Percentiles rank a stretch among this genome's conserved stretches.
Conservation (phyloP, 2,329 filamentous ascomycete genomes). For the Alternaria solani region DNA sequence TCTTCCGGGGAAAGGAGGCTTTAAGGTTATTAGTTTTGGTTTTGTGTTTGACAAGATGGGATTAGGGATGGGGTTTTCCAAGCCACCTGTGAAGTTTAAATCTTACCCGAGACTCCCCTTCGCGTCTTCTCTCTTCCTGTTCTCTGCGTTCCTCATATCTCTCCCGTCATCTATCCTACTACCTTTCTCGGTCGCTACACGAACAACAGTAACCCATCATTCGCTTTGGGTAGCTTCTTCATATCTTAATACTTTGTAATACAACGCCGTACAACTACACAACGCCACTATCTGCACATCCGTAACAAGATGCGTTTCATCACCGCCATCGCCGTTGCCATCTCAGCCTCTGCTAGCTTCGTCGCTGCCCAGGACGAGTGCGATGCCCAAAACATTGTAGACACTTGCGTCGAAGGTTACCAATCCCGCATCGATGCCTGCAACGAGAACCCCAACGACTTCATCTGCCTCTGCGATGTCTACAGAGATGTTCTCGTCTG, state of each 20-base stretch:
- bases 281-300: neutral
- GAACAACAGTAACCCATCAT: neutral
- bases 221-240: conserved; percentile 2
- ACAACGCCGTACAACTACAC: neutral
- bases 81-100: neutral
- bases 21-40: conserved; percentile 4
- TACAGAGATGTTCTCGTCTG: conserved; percentile 64
- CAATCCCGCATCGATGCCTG: conserved; percentile 56
- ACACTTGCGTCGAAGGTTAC: conserved; percentile 56
- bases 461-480: conserved; percentile 66
- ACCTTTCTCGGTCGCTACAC: conserved; percentile 5
- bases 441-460: conserved; percentile 55
- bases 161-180: neutral
- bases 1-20: conserved; percentile 8
- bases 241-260: conserved; percentile 3
- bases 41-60: conserved; percentile 5
- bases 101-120: neutral
- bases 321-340: conserved; percentile 35
- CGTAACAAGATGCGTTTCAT: conserved; percentile 45
- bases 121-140: neutral
- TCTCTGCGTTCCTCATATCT: neutral
- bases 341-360: conserved; percentile 47
- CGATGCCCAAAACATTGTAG: conserved; percentile 58
- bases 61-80: conserved; percentile 3
- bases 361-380: conserved; percentile 51